These are phyloP conservation scores for Aristolochia californica DNA, from an alignment of 164 flowering plant species.

Conservation along the genomic window DNA sequence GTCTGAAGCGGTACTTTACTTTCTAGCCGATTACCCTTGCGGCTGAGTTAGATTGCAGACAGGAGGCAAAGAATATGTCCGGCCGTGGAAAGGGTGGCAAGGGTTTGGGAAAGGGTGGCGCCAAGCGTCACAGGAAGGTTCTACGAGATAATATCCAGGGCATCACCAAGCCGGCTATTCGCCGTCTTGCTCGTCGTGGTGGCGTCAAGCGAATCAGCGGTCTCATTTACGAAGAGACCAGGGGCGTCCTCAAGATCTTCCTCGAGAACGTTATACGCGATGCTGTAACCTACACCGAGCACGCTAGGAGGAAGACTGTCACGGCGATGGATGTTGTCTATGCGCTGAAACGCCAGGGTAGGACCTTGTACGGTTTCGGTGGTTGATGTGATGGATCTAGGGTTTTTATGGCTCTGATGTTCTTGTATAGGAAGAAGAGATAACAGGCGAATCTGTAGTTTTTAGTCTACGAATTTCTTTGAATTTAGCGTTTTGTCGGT, in stretches of 20 bases:
- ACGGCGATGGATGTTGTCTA: no score
- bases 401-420: neutral
- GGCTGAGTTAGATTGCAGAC: no score
- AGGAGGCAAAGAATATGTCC: slow-evolving; percentile 7
- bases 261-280: slow-evolving; percentile 20
- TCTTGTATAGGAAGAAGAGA: no score
- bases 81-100: slow-evolving; percentile 25
- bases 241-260: slow-evolving; percentile 21
- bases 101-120: slow-evolving; percentile 24
- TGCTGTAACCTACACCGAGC: slow-evolving; percentile 22
- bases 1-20: no score
- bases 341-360: slow-evolving; percentile 10
- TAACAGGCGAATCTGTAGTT: no score
- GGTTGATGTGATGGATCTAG: slow-evolving; percentile 7
- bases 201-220: slow-evolving; percentile 20
- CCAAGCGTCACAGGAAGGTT: slow-evolving; percentile 24
- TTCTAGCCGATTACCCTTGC: no score
- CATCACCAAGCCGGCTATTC: neutral
- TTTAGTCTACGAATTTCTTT: no score
- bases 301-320: slow-evolving; percentile 5
- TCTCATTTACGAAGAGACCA: slow-evolving; percentile 21
- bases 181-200: slow-evolving; percentile 17
- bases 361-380: slow-evolving; percentile 22
- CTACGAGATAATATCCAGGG: slow-evolving; percentile 24
- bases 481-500: no score